Conservation (phyloP, 2,329 filamentous ascomycete species). For the Nothophoma quercina region DNA sequence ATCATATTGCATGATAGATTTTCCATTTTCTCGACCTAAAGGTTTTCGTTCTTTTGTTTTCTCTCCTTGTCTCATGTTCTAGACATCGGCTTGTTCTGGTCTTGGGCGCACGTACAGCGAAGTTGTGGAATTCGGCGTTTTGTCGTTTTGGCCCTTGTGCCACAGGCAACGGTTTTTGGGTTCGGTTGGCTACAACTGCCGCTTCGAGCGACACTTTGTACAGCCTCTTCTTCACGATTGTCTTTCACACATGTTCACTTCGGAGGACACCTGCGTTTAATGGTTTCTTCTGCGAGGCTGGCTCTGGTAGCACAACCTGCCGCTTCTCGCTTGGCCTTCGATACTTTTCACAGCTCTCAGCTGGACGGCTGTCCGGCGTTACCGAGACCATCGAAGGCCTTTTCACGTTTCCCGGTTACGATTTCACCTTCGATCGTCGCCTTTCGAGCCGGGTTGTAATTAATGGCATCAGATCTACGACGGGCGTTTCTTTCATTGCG, state of each 20-base stretch:
- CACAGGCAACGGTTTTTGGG: slow-evolving; percentile 29
- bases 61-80: slow-evolving; percentile 40
- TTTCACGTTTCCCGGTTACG: slow-evolving; percentile 35
- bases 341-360: slow-evolving; percentile 7
- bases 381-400: slow-evolving; percentile 19
- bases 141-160: slow-evolving; percentile 29
- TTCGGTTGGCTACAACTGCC: slow-evolving; percentile 24
- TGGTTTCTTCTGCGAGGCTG: slow-evolving; percentile 38
- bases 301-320: slow-evolving; percentile 26
- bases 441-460: slow-evolving; percentile 47
- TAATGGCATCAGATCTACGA: slow-evolving; percentile 49
- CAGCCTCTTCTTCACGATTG: slow-evolving; percentile 38
- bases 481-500: slow-evolving; percentile 35
- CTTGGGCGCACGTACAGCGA: slow-evolving; percentile 43
- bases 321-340: slow-evolving; percentile 25
- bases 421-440: slow-evolving; percentile 37
- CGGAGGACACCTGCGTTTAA: slow-evolving; percentile 38
- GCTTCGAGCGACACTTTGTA: slow-evolving; percentile 18
- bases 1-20: slow-evolving; percentile 52
- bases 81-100: slow-evolving; percentile 43
- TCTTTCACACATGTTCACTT: slow-evolving; percentile 33
- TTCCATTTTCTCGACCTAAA: slow-evolving; percentile 21
- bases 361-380: background rate
- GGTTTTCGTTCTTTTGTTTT: slow-evolving; percentile 26
- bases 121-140: slow-evolving; percentile 46